These are phyloP conservation scores for Aspergillus vadensis DNA, from an alignment of 2,329 filamentous ascomycete species.

Conservation along the genomic window DNA sequence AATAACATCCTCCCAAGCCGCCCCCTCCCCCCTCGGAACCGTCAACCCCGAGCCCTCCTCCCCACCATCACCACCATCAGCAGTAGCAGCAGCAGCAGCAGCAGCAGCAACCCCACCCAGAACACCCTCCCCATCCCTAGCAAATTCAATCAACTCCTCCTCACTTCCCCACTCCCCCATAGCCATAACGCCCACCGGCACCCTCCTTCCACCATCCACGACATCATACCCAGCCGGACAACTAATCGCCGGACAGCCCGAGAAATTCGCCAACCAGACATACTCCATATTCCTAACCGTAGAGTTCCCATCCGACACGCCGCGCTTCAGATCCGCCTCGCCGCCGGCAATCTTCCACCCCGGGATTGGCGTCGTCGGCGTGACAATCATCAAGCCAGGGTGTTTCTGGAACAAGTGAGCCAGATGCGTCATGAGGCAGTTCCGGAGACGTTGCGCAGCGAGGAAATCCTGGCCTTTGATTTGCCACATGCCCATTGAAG, in stretches of 20 bases:
- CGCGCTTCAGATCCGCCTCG: slow-evolving; percentile 61
- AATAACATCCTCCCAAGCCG: slow-evolving; percentile 44
- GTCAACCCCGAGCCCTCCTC: slow-evolving; percentile 25
- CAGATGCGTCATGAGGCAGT: slow-evolving; percentile 76
- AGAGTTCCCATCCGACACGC: slow-evolving; percentile 71
- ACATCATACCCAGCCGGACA: slow-evolving; percentile 71
- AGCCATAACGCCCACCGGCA: slow-evolving; percentile 57
- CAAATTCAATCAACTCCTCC: slow-evolving; percentile 55
- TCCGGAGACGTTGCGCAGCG: slow-evolving; percentile 71
- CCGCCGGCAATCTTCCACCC: slow-evolving; percentile 68
- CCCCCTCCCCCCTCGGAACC: slow-evolving; percentile 29
- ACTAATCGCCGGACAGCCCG: slow-evolving; percentile 73
- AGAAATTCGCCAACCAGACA: slow-evolving; percentile 81
- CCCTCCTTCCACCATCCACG: slow-evolving; percentile 33
- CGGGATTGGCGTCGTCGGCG: slow-evolving; percentile 72
- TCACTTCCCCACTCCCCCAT: slow-evolving; percentile 59
- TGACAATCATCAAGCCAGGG: slow-evolving; percentile 75
- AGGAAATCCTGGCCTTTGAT: slow-evolving; percentile 71
- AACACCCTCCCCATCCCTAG: slow-evolving; percentile 54
- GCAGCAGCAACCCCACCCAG: slow-evolving; percentile 36
- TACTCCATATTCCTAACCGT: slow-evolving; percentile 81
- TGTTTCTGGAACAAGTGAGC: slow-evolving; percentile 68
- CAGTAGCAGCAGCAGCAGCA: background rate
- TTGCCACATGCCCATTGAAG: slow-evolving; percentile 62
- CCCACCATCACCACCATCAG: background rate